These are phyloP conservation scores for Hypoxylon sp. DNA, from an alignment of 2,329 filamentous ascomycete species.

Conservation along the genomic window DNA sequence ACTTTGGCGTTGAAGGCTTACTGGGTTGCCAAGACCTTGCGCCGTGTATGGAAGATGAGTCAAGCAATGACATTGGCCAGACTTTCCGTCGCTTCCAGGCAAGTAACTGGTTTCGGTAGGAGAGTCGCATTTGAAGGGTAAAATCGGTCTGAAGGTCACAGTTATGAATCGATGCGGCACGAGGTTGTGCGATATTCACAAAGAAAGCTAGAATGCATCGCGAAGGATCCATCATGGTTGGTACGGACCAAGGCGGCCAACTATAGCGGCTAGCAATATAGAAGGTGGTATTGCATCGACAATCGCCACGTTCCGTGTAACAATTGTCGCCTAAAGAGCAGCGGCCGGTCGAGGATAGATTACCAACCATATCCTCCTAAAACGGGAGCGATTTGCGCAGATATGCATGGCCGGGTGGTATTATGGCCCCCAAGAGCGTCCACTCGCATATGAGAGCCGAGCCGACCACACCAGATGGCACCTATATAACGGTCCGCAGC, in stretches of 20 bases:
- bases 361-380: slow-evolving; percentile 11
- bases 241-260: not conserved
- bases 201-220: slow-evolving; percentile 16
- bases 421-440: slow-evolving; percentile 8
- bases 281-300: slow-evolving; percentile 25
- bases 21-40: slow-evolving; percentile 35
- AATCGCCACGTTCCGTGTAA: slow-evolving; percentile 39
- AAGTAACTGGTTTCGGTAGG: slow-evolving; percentile 26
- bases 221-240: slow-evolving; percentile 32
- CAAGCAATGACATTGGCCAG: not conserved
- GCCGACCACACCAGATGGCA: slow-evolving; percentile 2
- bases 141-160: slow-evolving; percentile 15
- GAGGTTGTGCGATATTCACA: slow-evolving; percentile 8
- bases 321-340: slow-evolving; percentile 19
- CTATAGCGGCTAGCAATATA: not conserved
- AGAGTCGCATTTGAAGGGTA: slow-evolving; percentile 26
- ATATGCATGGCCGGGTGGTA: slow-evolving; percentile 15
- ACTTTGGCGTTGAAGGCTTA: slow-evolving; percentile 26
- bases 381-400: slow-evolving; percentile 20
- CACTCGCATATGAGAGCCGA: slow-evolving; percentile 5
- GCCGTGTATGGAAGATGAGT: slow-evolving; percentile 22
- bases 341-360: slow-evolving; percentile 24
- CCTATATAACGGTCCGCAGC: not conserved
- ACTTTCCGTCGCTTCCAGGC: slow-evolving; percentile 4
- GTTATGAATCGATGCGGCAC: slow-evolving; percentile 18